Conservation (phyloP, 768 basidiomycete species). For the Russula olivacea region DNA sequence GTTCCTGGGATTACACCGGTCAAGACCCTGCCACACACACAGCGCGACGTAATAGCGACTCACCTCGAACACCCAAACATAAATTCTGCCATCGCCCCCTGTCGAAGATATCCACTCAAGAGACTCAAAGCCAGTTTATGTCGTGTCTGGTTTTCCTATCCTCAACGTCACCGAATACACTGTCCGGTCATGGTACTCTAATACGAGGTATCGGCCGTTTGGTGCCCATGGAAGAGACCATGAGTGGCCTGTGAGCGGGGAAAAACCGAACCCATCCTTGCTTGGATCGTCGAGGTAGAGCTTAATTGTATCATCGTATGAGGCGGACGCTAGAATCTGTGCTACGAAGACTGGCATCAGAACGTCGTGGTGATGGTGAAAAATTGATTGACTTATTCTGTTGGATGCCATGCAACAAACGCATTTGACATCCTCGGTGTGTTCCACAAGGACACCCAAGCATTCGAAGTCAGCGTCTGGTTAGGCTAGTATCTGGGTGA, state of each 20-base stretch:
- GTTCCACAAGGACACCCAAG: constrained; percentile 93
- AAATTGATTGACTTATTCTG: constrained; percentile 58
- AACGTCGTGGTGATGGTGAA: constrained; percentile 1
- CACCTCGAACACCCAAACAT: constrained; percentile 74
- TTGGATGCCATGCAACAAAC: constrained; percentile 95
- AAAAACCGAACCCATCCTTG: constrained; percentile 89
- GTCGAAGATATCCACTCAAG: constrained; percentile 83
- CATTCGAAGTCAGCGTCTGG: constrained; percentile 94
- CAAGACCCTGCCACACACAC: not conserved
- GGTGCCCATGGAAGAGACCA: constrained; percentile 81
- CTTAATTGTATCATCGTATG: constrained; percentile 95
- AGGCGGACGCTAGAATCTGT: constrained; percentile 92
- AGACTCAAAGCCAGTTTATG: constrained; percentile 30
- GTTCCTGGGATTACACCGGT: not conserved
- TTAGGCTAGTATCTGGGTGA: constrained; percentile 49
- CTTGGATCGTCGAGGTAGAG: constrained; percentile 89
- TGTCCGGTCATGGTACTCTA: constrained; percentile 63
- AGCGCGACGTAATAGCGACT: not conserved
- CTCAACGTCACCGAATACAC: constrained; percentile 84
- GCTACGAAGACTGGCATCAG: constrained; percentile 26
- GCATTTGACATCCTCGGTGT: constrained; percentile 92
- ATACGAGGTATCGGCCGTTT: constrained; percentile 68
- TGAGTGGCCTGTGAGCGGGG: constrained; percentile 71
- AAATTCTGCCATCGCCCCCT: constrained; percentile 79
- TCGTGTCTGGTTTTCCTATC: constrained; percentile 28